phyloP scores from a whole-genome alignment of 2,329 filamentous ascomycete species.

The Plenodomus tracheiphilus region DNA sequence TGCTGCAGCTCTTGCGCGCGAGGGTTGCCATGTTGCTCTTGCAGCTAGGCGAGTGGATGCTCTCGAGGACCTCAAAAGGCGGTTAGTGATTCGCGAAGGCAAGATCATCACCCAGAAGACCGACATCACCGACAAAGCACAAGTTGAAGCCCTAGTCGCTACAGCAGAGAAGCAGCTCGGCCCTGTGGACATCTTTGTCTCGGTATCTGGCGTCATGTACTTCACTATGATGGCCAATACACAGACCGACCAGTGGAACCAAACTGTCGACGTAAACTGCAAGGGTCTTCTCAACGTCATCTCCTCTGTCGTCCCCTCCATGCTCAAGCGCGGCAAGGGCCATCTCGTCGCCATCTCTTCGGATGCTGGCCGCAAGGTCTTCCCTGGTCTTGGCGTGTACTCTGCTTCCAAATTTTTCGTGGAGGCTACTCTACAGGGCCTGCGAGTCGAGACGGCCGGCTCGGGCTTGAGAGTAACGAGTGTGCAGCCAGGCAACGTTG shows the following conservation, averaged over 20 bases:
- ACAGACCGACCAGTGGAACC: conserved; percentile 75
- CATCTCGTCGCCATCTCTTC: conserved; percentile 83
- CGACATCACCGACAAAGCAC: conserved; percentile 68
- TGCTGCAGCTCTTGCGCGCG: conserved; percentile 66
- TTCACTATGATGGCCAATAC: conserved; percentile 84
- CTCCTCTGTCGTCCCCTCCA: conserved; percentile 68
- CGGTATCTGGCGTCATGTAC: conserved; percentile 85
- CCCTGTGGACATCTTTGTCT: conserved; percentile 76
- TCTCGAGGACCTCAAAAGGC: conserved; percentile 67
- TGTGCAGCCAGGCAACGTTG: conserved; percentile 77
- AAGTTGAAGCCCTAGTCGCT: conserved; percentile 69
- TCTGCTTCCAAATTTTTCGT: conserved; percentile 85
- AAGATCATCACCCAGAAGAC: conserved; percentile 72
- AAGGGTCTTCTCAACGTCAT: conserved; percentile 78
- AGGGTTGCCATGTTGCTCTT: conserved; percentile 73
- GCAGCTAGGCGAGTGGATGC: conserved; percentile 71
- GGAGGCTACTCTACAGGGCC: conserved; percentile 74
- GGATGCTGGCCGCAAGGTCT: conserved; percentile 79
- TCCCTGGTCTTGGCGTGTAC: conserved; percentile 80
- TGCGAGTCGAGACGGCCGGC: conserved; percentile 76
- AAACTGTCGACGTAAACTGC: conserved; percentile 84
- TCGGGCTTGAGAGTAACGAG: conserved; percentile 72
- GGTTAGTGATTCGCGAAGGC: conserved; percentile 60
- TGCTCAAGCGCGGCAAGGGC: conserved; percentile 69
- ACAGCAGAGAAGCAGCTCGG: conserved; percentile 66